Evolutionary conservation across 2,329 filamentous ascomycete species (phyloP).

Genomic region (Arthrobotrys sphaeroides): DNA sequence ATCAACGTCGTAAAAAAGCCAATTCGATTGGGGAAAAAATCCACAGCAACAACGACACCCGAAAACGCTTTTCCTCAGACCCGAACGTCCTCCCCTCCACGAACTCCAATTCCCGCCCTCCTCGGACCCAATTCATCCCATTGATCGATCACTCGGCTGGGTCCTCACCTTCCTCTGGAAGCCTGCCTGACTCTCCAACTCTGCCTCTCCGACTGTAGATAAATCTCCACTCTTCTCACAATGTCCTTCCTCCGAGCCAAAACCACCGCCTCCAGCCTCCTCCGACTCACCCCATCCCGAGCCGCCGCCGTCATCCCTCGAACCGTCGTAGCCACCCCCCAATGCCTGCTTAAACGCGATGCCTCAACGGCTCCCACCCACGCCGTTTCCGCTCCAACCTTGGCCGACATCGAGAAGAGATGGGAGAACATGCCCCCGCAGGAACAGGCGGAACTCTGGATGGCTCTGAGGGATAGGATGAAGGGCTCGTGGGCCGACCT

Average conservation of each 20-base stretch:
- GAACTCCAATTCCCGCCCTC: background rate
- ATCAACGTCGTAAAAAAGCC: too few relatives aligned
- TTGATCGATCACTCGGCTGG: too few relatives aligned
- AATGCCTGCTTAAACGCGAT: conserved; percentile 66
- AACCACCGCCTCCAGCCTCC: conserved; percentile 40
- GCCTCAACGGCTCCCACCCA: conserved; percentile 65
- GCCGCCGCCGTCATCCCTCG: conserved; percentile 21
- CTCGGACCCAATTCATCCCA: conserved; percentile 41
- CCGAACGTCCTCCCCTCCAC: conserved; percentile 18
- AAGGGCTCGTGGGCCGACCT: conserved; percentile 96
- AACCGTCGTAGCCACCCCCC: conserved; percentile 33
- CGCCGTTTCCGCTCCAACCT: conserved; percentile 96
- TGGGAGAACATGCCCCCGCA: conserved; percentile 98
- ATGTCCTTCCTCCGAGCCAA: conserved; percentile 54
- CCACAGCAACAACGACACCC: conserved; percentile 33
- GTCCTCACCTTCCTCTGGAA: background rate
- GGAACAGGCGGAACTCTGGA: conserved; percentile 99
- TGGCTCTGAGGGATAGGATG: conserved; percentile 97
- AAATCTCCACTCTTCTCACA: conserved; percentile 43
- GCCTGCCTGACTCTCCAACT: background rate
- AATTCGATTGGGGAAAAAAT: conserved; percentile 13
- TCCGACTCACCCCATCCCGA: conserved; percentile 44
- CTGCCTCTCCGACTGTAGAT: conserved; percentile 21
- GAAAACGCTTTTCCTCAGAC: conserved; percentile 17
- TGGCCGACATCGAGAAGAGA: conserved; percentile 98